Conservation (phyloP, 306 rosid species). For the Cicer pinnatifidum region DNA sequence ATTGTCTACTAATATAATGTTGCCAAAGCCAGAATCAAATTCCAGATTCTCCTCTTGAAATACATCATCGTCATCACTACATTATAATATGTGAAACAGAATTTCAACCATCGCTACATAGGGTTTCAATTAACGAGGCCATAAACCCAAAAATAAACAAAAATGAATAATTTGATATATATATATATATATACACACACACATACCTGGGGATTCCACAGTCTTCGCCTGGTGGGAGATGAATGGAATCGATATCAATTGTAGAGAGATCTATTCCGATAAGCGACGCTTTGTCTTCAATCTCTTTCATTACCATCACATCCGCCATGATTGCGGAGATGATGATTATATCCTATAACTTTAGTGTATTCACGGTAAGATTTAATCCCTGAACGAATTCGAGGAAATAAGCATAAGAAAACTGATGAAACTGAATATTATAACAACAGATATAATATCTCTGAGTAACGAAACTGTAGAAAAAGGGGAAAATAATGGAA, state of each 20-base stretch:
- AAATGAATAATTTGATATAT: neutral
- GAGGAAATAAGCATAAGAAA: neutral
- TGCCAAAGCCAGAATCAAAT: conserved; percentile 71
- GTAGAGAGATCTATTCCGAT: conserved; percentile 67
- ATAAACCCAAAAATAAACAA: neutral
- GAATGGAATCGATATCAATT: conserved; percentile 67
- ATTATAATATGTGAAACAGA: neutral
- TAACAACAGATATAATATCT: no score
- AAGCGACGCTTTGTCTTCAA: conserved; percentile 67
- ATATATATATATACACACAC: neutral
- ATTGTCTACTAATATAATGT: conserved; percentile 74
- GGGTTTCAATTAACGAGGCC: neutral
- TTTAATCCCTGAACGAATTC: neutral
- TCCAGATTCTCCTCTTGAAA: conserved; percentile 60
- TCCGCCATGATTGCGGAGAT: conserved; percentile 63
- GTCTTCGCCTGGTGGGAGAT: conserved; percentile 62
- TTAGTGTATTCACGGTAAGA: neutral
- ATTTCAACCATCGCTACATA: neutral
- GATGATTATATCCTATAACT: neutral
- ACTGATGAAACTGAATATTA: neutral
- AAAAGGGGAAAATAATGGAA: no score
- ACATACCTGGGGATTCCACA: conserved; percentile 76
- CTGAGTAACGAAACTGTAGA: no score
- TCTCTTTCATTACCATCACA: conserved; percentile 62
- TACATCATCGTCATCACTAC: conserved; percentile 74